Conservation (phyloP, 1,139 yeast genomes). For the Saccharomyces uvarum region DNA sequence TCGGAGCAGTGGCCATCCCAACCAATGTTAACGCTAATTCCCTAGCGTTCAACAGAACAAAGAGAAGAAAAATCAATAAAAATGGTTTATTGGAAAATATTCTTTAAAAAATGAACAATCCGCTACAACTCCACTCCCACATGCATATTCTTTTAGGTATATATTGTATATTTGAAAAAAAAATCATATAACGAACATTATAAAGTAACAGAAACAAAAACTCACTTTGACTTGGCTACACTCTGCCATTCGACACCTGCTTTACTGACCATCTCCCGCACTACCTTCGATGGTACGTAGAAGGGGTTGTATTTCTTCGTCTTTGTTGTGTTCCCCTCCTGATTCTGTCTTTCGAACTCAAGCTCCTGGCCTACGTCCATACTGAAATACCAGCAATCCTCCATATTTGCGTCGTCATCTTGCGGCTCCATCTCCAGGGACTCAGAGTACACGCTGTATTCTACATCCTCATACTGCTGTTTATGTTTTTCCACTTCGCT, state of each 20-base stretch:
- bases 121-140: not conserved
- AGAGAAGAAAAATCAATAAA: conserved; percentile 5
- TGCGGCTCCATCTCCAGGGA: not conserved
- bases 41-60: conserved; percentile 11
- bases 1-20: conserved; percentile 13
- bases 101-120: not conserved
- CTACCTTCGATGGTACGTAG: not conserved
- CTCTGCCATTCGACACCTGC: not conserved
- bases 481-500: not conserved
- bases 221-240: not conserved
- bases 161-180: not conserved
- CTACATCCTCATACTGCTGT: not conserved
- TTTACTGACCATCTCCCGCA: not conserved
- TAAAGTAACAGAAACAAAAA: not conserved
- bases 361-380: not conserved
- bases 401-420: not conserved
- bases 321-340: not conserved
- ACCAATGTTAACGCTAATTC: conserved; percentile 9
- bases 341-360: not conserved
- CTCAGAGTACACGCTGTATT: not conserved
- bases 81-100: not conserved
- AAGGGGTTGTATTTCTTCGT: not conserved
- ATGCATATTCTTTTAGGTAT: not conserved
- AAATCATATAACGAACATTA: not conserved
- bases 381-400: not conserved